Evolutionary conservation across 2,329 filamentous ascomycete species (phyloP).

Genomic region (Leptoxyphium fumago): DNA sequence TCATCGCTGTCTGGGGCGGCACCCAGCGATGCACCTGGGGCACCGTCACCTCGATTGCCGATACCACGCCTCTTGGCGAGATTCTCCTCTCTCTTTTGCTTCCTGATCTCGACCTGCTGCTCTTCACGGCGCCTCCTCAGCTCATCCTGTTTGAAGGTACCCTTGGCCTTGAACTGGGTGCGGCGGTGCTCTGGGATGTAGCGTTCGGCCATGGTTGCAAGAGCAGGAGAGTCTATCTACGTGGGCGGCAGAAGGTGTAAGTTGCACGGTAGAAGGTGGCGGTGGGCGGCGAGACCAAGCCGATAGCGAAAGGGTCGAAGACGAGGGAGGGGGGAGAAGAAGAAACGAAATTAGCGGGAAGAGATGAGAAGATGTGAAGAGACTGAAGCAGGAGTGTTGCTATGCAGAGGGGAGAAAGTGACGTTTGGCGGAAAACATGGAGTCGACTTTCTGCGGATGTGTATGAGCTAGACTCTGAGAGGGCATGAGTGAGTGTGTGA

Average conservation of each 20-base stretch:
- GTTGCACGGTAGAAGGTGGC: background rate
- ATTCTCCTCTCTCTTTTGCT: conserved; percentile 97
- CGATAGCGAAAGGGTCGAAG: background rate
- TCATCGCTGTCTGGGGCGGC: conserved; percentile 94
- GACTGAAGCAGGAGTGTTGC: conserved; percentile 2
- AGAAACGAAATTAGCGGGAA: background rate
- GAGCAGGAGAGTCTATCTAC: conserved; percentile 1
- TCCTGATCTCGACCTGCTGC: conserved; percentile 97
- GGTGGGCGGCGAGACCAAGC: background rate
- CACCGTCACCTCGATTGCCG: conserved; percentile 52
- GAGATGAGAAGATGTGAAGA: background rate
- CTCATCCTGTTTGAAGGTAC: conserved; percentile 97
- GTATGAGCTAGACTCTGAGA: background rate
- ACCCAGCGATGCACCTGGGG: conserved; percentile 67
- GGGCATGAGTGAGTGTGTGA: background rate
- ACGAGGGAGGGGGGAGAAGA: background rate
- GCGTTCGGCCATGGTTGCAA: conserved; percentile 75
- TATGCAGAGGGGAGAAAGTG: conserved; percentile 1
- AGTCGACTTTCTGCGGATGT: too few relatives aligned
- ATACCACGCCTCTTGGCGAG: conserved; percentile 96
- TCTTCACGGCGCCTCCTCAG: conserved; percentile 95
- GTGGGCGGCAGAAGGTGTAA: background rate
- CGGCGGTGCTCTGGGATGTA: conserved; percentile 99
- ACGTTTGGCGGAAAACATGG: background rate
- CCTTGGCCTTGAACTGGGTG: conserved; percentile 99